A percentile compares a stretch with the other conserved stretches of the same genome.
These are phyloP conservation scores for Candida namnaoensis DNA, from an alignment of 805 yeast species.

Conservation along the genomic window DNA sequence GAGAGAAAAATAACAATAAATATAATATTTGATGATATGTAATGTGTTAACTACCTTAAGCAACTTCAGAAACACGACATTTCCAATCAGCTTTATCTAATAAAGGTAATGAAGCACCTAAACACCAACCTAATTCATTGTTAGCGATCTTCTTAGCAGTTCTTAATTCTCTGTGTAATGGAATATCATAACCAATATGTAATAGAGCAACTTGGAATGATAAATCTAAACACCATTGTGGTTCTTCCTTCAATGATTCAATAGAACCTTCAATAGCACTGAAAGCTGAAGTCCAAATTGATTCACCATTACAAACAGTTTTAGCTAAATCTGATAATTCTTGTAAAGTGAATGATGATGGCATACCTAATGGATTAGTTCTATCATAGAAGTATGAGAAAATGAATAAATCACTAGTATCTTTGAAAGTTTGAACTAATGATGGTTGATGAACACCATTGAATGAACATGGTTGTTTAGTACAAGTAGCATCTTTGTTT, in stretches of 20 bases:
- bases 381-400: constrained; percentile 95
- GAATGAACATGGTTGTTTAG: constrained; percentile 80
- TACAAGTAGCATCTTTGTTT: constrained; percentile 77
- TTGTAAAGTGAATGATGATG: constrained; percentile 73
- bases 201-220: constrained; percentile 84
- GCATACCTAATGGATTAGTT: constrained; percentile 92
- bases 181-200: constrained; percentile 96
- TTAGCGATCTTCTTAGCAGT: constrained; percentile 86
- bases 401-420: constrained; percentile 69
- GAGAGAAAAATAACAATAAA: no score
- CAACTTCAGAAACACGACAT: constrained; percentile 30
- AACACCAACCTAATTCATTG: constrained; percentile 97
- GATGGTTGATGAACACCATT: constrained; percentile 98
- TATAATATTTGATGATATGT: no score
- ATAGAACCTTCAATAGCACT: constrained; percentile 61
- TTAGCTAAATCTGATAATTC: constrained; percentile 79
- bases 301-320: constrained; percentile 79
- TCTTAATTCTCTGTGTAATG: constrained; percentile 78
- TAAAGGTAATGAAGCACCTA: constrained; percentile 93
- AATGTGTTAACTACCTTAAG: not conserved
- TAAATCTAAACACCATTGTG: constrained; percentile 91
- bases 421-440: constrained; percentile 65
- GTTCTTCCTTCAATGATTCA: constrained; percentile 61
- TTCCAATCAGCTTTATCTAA: constrained; percentile 66
- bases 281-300: constrained; percentile 61